phyloP scores from a whole-genome alignment of 345 rosid species.

The Melaleuca alternifolia region DNA sequence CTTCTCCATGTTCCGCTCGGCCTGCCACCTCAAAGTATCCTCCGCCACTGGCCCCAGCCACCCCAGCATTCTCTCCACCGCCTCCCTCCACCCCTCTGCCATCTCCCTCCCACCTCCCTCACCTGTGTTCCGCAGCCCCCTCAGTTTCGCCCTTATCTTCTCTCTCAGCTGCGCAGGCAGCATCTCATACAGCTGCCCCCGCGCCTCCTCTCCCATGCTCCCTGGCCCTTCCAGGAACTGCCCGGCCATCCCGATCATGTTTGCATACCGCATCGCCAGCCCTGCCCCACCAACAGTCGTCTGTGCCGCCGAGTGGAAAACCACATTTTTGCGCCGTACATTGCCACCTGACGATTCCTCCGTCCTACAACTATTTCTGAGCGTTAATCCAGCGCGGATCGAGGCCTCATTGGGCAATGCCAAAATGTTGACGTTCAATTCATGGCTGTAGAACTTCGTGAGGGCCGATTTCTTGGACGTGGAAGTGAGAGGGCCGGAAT shows the following conservation, averaged over 20 bases:
- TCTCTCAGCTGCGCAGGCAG: slow-evolving; percentile 21
- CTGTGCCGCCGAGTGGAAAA: slow-evolving; percentile 6
- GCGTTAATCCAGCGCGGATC: background rate
- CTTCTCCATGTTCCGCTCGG: slow-evolving; percentile 35
- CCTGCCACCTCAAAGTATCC: slow-evolving; percentile 45
- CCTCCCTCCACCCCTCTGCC: slow-evolving; percentile 33
- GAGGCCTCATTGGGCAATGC: background rate
- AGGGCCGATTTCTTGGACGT: background rate
- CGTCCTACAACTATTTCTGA: background rate
- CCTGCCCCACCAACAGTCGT: slow-evolving; percentile 40
- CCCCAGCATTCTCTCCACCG: slow-evolving; percentile 23
- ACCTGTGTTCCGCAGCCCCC: slow-evolving; percentile 6
- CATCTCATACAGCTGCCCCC: slow-evolving; percentile 25
- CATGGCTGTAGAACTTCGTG: slow-evolving; percentile 3
- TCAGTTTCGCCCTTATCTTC: slow-evolving; percentile 19
- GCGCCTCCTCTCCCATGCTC: slow-evolving; percentile 16
- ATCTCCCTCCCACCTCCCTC: background rate
- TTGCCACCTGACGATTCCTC: background rate
- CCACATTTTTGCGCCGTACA: background rate
- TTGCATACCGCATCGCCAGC: slow-evolving; percentile 34
- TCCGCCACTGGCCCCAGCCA: slow-evolving; percentile 44
- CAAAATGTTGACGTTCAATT: background rate
- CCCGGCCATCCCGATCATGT: slow-evolving; percentile 23
- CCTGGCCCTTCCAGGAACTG: slow-evolving; percentile 12
- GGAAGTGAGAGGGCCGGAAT: slow-evolving; percentile 18